Base-by-base conservation (phyloP, 1,284 basidiomycete genomes). In the Porogramme epimiltina region DNA sequence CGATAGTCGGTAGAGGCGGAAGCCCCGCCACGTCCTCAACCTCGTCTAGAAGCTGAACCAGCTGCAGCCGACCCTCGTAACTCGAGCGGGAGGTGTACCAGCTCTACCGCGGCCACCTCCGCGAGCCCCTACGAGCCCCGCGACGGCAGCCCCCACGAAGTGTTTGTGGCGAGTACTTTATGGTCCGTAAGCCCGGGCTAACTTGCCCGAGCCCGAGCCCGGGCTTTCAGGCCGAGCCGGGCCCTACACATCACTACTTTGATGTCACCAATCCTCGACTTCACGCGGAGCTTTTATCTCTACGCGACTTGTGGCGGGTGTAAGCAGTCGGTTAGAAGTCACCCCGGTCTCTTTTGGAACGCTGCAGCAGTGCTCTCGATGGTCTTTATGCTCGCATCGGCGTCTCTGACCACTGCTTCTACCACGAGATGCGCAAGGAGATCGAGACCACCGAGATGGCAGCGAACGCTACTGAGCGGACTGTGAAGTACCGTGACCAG, bases 391-490 rank as follows among this genome's bases (percentile, higher is more conserved):
- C 75, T 45, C 82, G 84, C 3, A 71, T 92, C 18, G 79, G 76
- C 43, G 74, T 82, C 24, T 73, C 76, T 37, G 89, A 93, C 58
- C 77, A 84, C 37, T 91, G 93, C 62, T 93, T 87, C 65, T 80
- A 85, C 49, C 80, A 81, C 34, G 81, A 86, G 53, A 76, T 92
- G 44, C 70, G 75, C 41, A 77, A 81, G 41, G 79, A 79, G 58
- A 76, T 88, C 36, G 87, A 90, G 54, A 84, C 80, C 46, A 86
- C 96, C 38, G 97, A 99, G 70, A 84, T 93, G 58, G 89, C 97
- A 11, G 87, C 91, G 0, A 97, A 99, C 65, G 84, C 91, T n/a
- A 87, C 89, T 0, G 95, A 97, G 63, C 99, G 94, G 93, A 76
- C 81, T 22, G 84, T 95, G 78, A 92, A 89, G 67, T 93, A 94